Conservation (phyloP, 352 stramenopile species). For the Pythium aquatile region DNA sequence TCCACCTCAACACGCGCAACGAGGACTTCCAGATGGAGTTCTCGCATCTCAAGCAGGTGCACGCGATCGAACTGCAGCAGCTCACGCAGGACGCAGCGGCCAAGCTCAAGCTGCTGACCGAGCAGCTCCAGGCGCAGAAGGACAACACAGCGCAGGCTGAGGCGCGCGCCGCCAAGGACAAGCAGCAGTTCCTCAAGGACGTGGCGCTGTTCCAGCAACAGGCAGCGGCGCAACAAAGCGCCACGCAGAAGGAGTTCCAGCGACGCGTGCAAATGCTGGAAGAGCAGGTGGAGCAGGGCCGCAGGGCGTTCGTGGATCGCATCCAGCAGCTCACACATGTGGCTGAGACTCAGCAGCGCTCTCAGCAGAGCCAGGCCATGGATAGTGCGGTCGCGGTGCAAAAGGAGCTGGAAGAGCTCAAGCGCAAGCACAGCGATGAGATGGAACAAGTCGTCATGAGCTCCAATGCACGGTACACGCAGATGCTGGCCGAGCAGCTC, state of each 20-base stretch:
- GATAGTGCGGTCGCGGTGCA: constrained; percentile 17
- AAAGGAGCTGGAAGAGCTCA: constrained; percentile 30
- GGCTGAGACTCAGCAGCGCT: constrained; percentile 30
- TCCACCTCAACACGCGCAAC: constrained; percentile 93
- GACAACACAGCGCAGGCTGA: constrained; percentile 32
- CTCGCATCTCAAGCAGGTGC: constrained; percentile 36
- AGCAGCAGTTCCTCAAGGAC: constrained; percentile 40
- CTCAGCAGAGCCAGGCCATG: constrained; percentile 20
- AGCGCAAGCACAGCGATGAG: constrained; percentile 51
- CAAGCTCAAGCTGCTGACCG: constrained; percentile 50
- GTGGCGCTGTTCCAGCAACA: constrained; percentile 35
- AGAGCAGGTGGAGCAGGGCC: constrained; percentile 33
- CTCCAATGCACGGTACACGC: constrained; percentile 70
- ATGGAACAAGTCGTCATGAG: constrained; percentile 61
- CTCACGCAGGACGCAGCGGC: constrained; percentile 51
- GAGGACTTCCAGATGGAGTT: constrained; percentile 86
- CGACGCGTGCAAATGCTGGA: constrained; percentile 44
- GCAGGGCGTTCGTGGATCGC: constrained; percentile 42
- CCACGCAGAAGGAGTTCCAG: constrained; percentile 36
- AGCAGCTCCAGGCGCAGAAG: constrained; percentile 37
- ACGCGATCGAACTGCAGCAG: constrained; percentile 41
- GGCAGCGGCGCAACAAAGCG: constrained; percentile 18
- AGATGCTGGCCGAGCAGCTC: constrained; percentile 73
- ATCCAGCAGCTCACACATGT: constrained; percentile 40
- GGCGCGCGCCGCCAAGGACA: constrained; percentile 34